Conservation (phyloP, 2,329 filamentous ascomycete species). For the Rhinocladiella mackenziei region DNA sequence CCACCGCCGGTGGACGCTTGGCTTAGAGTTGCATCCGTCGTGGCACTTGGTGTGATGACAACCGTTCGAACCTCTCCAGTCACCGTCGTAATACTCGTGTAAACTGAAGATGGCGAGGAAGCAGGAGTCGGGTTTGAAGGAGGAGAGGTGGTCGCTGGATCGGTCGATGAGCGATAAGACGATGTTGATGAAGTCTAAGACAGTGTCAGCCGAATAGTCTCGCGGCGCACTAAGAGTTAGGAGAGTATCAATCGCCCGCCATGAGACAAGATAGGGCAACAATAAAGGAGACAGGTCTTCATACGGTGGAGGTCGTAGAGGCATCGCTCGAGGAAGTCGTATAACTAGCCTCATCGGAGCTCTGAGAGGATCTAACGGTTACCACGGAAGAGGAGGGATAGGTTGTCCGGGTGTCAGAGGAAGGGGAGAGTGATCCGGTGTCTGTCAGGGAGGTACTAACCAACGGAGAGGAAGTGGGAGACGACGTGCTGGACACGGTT, state of each 20-base stretch:
- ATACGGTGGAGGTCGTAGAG: slow-evolving; percentile 23
- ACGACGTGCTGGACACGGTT: slow-evolving; percentile 17
- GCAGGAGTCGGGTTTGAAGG: slow-evolving; percentile 23
- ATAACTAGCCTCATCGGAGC: slow-evolving; percentile 22
- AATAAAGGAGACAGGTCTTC: slow-evolving; percentile 15
- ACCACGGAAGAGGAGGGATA: slow-evolving; percentile 21
- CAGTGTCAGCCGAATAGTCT: slow-evolving; percentile 3
- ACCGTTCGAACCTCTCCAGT: slow-evolving; percentile 33
- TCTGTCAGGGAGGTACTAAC: slow-evolving; percentile 27
- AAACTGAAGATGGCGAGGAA: slow-evolving; percentile 17
- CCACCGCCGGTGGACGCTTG: slow-evolving; percentile 26
- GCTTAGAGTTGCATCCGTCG: slow-evolving; percentile 26
- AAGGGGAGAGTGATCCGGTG: slow-evolving; percentile 18
- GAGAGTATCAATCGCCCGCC: neutral
- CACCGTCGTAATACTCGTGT: slow-evolving; percentile 32
- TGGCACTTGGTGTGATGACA: slow-evolving; percentile 25
- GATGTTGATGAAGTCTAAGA: neutral
- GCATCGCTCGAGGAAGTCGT: slow-evolving; percentile 19
- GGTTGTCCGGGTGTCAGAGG: slow-evolving; percentile 11
- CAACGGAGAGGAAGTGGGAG: slow-evolving; percentile 30
- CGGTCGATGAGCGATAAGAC: neutral
- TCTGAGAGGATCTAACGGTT: slow-evolving; percentile 26
- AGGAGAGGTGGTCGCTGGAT: slow-evolving; percentile 1
- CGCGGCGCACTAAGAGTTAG: neutral
- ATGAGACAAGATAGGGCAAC: neutral